Evolutionary conservation across 768 basidiomycete genomes (phyloP).

Genomic region (Strobilomyces confusus): DNA sequence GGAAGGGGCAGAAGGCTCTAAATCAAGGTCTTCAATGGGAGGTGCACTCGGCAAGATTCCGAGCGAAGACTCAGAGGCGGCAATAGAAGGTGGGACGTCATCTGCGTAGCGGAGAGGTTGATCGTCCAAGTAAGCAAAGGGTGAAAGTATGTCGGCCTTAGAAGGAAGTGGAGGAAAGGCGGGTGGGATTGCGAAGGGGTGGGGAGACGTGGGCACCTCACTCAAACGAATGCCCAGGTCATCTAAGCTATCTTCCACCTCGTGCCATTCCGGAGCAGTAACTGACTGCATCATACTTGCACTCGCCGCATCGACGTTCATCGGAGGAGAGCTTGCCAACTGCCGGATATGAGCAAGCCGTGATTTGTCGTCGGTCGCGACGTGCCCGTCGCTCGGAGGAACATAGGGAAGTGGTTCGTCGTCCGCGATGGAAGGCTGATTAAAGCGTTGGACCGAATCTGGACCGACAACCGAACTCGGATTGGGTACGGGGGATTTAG

Average conservation of each 20-base stretch:
- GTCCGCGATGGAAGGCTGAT: background rate
- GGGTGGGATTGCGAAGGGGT: constrained; percentile 8
- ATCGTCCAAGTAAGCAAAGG: constrained; percentile 31
- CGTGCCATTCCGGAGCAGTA: constrained; percentile 54
- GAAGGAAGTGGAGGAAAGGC: constrained; percentile 33
- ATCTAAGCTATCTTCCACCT: constrained; percentile 42
- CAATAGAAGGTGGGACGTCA: constrained; percentile 29
- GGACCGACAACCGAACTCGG: constrained; percentile 11
- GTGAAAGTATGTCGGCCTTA: constrained; percentile 40
- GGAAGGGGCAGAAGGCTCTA: constrained; percentile 48
- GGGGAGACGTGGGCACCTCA: constrained; percentile 5
- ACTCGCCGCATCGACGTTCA: constrained; percentile 9
- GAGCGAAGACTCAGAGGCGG: constrained; percentile 42
- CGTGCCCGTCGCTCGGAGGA: constrained; percentile 44
- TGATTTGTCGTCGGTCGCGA: constrained; percentile 63
- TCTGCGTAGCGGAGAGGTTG: constrained; percentile 37
- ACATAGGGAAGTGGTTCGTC: constrained; percentile 28
- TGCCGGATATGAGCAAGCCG: constrained; percentile 50
- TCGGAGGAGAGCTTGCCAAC: constrained; percentile 52
- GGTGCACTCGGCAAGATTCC: constrained; percentile 35
- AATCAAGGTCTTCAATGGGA: constrained; percentile 23
- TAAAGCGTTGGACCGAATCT: constrained; percentile 3
- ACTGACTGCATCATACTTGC: constrained; percentile 22
- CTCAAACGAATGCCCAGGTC: constrained; percentile 7
- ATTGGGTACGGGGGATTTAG: constrained; percentile 5